Evolutionary conservation across 805 yeast species (phyloP), one percentile per base, ranked within the genome.

Genomic region (Candida parachauliodes): DNA sequence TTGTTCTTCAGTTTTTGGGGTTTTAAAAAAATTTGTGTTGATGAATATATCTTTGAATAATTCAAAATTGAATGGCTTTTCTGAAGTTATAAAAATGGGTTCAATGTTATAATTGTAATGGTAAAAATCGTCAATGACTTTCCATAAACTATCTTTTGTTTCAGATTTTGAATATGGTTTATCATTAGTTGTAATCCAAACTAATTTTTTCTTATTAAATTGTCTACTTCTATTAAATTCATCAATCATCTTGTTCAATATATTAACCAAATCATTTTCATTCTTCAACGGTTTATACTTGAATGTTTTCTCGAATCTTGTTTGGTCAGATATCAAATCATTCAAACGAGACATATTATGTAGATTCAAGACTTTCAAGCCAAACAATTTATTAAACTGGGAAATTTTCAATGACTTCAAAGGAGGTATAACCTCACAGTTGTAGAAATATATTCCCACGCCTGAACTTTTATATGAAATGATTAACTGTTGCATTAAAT

Each of bases 141-240:
- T 74, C 46, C 81, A 72, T 17, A 86, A 61, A 5, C 75, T 62
- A 32, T 65, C 66, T 48, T 71, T 72, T 3, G 67, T 60, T 11
- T 70, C 64, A 4, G 40, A 12, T 6, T 63, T 62, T 37, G 67
- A 65, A 44, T 62, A 72, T 0, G 96, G 97, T 32, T 59, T 59
- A 47, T 83, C 93, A 53, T 82, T 79, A 52, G 81, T 83, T 0
- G 96, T 86, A 50, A 88, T 76, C 52, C 88, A 61, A 45, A 87
- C 73, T 3, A 86, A 59, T 48, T 83, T 79, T 46, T 74, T 76
- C 30, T 70, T 70, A 34, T 76, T 76, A 54, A 71, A 81, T 17
- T 55, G 52, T 36, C 60, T 65, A 28, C 71, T 74, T 11, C 62
- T 51, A 39, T 52, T 52, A 43, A 83, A 79, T 41, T 79, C 81